Evolutionary conservation across 2,329 filamentous ascomycete species (phyloP), one percentile per base, ranked within the genome.

Genomic region (Capronia americana): DNA sequence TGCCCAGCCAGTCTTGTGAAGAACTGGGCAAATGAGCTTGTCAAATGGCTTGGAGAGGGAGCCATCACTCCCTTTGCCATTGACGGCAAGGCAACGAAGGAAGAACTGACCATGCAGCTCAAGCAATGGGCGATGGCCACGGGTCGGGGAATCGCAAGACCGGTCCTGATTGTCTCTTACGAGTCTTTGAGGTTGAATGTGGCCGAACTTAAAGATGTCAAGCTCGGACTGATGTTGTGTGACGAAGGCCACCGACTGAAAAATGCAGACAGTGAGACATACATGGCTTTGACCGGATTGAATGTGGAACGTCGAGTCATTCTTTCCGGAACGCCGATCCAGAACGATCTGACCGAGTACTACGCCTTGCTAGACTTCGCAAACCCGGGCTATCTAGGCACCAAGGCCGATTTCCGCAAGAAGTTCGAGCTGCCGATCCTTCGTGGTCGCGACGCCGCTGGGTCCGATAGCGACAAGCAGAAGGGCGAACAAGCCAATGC

Each of bases 261-360:
- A 79, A 99, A 99, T 73, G 93, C 92, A 65, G 95, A 99, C 76
- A 97, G 92, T 74, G 92, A 96, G 78, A 98, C 95, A 0, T 99
- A 97, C 76, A 93, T 87, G 28, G 93, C 95, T 0, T 83, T 99
- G 57, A 97, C 96, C 74, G 90, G 87, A 67, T 83, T 99, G 17
- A 96, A 97, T 74, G 95, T 99, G 30, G 90, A 90, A 50, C 88
- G 93, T 65, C 88, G 95, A 28, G 94, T 99, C 53, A 99, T 99
- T 72, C 83, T 99, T 17, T 98, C 95, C 0, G 95, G 95, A 66
- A 99, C 95, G 0, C 95, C 95, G 0, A 99, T 99, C 65, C 95
- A 99, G 75, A 99, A 99, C 74, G 95, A 99, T 76, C 81, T 99
- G n/a, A 96, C 94, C 0, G 95, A 99, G 76, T 99, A 99, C 78